Evolutionary conservation across 2,329 filamentous ascomycete genomes (phyloP), one percentile per base, ranked within the genome.

Genomic region (Epicoccum nigrum): DNA sequence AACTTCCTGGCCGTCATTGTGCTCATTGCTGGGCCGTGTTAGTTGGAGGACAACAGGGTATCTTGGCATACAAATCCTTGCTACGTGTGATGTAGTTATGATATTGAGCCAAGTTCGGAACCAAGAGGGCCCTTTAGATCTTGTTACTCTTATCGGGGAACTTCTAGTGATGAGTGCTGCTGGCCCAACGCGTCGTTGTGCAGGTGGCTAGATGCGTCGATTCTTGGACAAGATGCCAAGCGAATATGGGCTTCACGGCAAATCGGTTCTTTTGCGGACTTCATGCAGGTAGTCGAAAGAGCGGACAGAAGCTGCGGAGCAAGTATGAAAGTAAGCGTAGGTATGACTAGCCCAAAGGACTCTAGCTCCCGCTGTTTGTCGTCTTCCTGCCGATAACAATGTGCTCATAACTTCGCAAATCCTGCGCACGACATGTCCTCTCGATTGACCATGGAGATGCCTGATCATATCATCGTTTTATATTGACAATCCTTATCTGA

Each of bases 341-440:
- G n/a, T 16, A 8, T 5, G 19, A 25, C 20, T 30, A 32, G 17
- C 21, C 41, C 16, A 15, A 35, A 35, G 35, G 6, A 2, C 15
- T 20, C 38, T 42, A 49, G 32, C n/a, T 13, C 9, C 20, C 23
- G 17, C 39, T 12, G 21, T 13, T 5, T 1, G 8, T 30, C 7
- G 13, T 30, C 9, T 17, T 5, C 16, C 17, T n/a, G 1, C 8
- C 17, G 38, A 40, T 53, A 58, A 49, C 52, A 62, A 60, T 55
- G 55, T 62, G 57, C 59, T 62, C 59, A 62, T 54, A 54, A 41
- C 40, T 21, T 41, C 53, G 45, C 49, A 53, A 42, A n/a, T 17
- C 30, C 15, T 16, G 16, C 21, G 30, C 21, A 31, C 30, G 15
- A 37, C 16, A 37, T 37, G 31, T n/a, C 7, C 25, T 31, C 37